These are phyloP conservation scores for Chlorella ohadii DNA, from an alignment of 139 green algal genomes.

Conservation along the genomic window DNA sequence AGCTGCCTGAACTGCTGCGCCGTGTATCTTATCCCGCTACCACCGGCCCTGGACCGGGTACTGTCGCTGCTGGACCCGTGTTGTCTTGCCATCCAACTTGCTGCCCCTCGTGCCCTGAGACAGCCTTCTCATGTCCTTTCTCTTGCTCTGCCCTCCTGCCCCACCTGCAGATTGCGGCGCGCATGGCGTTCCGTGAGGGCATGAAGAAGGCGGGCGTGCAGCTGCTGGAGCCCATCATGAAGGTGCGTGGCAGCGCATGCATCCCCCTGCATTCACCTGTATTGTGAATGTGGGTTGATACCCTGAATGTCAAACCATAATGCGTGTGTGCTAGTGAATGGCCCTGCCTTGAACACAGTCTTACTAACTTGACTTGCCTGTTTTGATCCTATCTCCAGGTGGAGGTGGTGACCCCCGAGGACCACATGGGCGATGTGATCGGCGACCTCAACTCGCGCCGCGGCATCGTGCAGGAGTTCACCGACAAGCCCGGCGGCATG, in stretches of 20 bases:
- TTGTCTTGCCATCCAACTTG: too few relatives aligned
- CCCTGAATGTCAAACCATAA: too few relatives aligned
- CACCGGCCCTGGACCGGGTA: too few relatives aligned
- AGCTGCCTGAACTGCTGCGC: too few relatives aligned
- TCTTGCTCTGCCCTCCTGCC: background rate
- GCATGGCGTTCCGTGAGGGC: constrained; percentile 80
- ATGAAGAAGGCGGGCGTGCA: constrained; percentile 91
- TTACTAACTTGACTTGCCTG: too few relatives aligned
- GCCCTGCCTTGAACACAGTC: too few relatives aligned
- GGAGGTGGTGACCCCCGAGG: constrained; percentile 95
- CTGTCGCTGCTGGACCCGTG: too few relatives aligned
- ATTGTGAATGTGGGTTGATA: too few relatives aligned
- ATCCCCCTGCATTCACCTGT: too few relatives aligned
- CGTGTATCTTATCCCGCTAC: too few relatives aligned
- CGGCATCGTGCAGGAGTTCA: constrained; percentile 90
- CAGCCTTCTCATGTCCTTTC: too few relatives aligned
- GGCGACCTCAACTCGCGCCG: constrained; percentile 98
- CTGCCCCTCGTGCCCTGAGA: too few relatives aligned
- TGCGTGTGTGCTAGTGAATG: background rate
- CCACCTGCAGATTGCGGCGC: constrained; percentile 86
- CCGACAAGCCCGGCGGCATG: constrained; percentile 91
- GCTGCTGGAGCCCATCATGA: constrained; percentile 99
- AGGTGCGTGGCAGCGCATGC: constrained; percentile 52
- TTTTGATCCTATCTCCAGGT: constrained; percentile 57
- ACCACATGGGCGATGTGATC: constrained; percentile 98